phyloP scores from a whole-genome alignment of 176 grass and related monocot genomes.

The Guadua angustifolia region DNA sequence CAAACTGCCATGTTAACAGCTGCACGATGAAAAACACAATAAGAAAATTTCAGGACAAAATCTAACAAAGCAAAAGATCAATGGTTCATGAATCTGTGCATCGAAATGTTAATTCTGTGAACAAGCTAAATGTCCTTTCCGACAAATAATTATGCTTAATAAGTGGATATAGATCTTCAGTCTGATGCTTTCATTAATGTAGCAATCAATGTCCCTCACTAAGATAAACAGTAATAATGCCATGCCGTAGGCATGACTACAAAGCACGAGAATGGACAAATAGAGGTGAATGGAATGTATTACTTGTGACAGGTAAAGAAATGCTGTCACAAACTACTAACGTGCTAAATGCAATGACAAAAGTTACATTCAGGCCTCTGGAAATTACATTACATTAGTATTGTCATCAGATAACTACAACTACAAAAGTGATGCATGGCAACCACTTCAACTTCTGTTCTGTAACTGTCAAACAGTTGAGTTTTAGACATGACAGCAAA shows the following conservation, averaged over 20 bases:
- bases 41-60: slow-evolving; percentile 31
- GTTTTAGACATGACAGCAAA: too few species aligned
- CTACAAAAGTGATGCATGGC: slow-evolving; percentile 5
- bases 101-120: too few species aligned
- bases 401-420: background rate
- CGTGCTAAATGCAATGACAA: background rate
- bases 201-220: background rate
- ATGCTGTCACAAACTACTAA: background rate
- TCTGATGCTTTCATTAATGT: background rate
- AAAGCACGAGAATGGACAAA: background rate
- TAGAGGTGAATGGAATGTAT: background rate
- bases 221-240: slow-evolving; percentile 40
- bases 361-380: background rate
- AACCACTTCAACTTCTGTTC: background rate
- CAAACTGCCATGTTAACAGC: slow-evolving; percentile 89
- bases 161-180: background rate
- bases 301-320: background rate
- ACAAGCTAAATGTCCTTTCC: slow-evolving; percentile 25
- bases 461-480: too few species aligned
- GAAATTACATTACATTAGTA: background rate
- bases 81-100: background rate
- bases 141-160: background rate
- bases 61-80: slow-evolving; percentile 26
- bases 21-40: slow-evolving; percentile 57
- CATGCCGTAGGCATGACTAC: background rate